Base-by-base conservation (phyloP, 352 stramenopile genomes). In the Pythium plurisporium region DNA sequence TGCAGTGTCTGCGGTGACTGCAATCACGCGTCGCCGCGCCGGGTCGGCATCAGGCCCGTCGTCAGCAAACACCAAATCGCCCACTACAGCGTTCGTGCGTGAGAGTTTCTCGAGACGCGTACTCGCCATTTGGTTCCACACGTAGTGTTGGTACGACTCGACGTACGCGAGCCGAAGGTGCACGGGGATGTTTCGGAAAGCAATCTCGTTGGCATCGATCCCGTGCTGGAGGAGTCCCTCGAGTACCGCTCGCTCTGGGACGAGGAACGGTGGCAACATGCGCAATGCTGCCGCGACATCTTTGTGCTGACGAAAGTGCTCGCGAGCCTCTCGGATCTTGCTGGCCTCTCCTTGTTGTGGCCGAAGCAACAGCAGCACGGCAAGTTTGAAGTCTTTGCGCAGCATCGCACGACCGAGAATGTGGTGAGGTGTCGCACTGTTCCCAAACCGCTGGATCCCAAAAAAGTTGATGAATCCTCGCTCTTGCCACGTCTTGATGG, bases 381-480 rank as follows among this genome's bases (percentile, higher is more conserved):
- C 94, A 25, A 87, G 58, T 64, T 97, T 93, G 66, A 94, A 98
- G 57, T 98, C 89, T 55, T 95, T 95, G 42, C 92, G 91, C 27
- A 99, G 57, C 58, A 98, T 78, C 3, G 91, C 82, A 22, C 96
- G 90, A 4, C 96, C 96, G 33, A 98, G 76, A 31, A 86, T 30
- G 44, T 91, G 77, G 36, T 70, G 79, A 4, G 70, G 92, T 77
- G 81, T 98, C 59, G 73, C 82, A 34, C 68, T 92, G 74, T 69
- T 96, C 69, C 79, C 95, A 71, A 97, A 99, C 73, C 90, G 79
- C 68, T 98, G 93, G 58, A 98, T 87, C 9, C 96, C 95, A 67
- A 98, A 98, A 73, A 98, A 98, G 64, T 99, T 99, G 53, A 98
- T 89, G 64, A 98, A 99, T 4, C 96, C 96, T 26, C 68, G 65